Base-by-base conservation (phyloP, 202 grass and related monocot species). In the Dendrocalamus latiflorus region DNA sequence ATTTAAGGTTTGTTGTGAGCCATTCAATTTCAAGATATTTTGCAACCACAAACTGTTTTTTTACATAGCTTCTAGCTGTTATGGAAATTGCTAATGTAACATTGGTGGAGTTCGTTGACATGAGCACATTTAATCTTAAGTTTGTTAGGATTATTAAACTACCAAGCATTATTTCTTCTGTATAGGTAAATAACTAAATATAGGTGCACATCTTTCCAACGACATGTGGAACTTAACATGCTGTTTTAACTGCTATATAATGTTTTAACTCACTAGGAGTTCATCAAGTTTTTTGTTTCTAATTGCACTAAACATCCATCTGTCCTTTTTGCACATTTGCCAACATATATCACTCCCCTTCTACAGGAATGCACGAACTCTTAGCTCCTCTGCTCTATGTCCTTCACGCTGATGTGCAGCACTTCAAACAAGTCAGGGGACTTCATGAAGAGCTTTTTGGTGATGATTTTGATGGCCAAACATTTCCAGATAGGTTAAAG, bases 311-410 rank as follows among this genome's bases (percentile, higher is more conserved):
- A 73, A 48, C 39, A 72, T 68, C 82, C 24, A 64, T 72, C 30
- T 64, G 51, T 73, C 56, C 17, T 83, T 36, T 44, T 71, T 30
- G 28, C 28, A 30, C 28, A 30, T 30, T 30, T 30, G 28, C 28
- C 28, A 86, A 41, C 56, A 76, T 63, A 77, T 77, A 58, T 80
- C 36, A 53, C 14, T 62, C 85, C 61, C 83, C 75, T 88, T 57
- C 14, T 78, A 87, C 88, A 98, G 96, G 96, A 89, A 98, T 98
- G 96, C 96, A 98, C 72, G 96, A 98, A 88, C 87, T 93, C 70
- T 88, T 98, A 65, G 96, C 96, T 88, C 96, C 96, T 90, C 90
- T 98, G 84, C 78, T 98, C 70, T 95, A 93, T 90, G 96, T 93
- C 59, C 96, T 98, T 87, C 89, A 98, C 36, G 62, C 86, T 74